Percentiles rank a stretch among this genome's conserved stretches.
Evolutionary conservation across 179 eudicot genomes (phyloP).

Genomic region (Spergularia azorica): DNA sequence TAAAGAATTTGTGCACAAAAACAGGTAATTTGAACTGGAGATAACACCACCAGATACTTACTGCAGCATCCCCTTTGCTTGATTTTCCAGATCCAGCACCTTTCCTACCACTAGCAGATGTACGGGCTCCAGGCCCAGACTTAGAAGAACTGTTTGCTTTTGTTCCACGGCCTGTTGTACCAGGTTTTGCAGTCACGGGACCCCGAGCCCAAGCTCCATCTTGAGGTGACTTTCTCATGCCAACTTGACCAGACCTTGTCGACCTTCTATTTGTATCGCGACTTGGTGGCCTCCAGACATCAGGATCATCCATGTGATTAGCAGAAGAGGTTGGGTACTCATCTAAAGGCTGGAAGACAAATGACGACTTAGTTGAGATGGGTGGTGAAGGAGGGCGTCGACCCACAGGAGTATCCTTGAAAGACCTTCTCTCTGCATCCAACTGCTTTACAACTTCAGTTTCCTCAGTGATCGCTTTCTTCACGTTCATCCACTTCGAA

Average conservation of each 20-base stretch:
- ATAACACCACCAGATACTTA: conserved; percentile 33
- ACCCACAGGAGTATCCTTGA: conserved; percentile 81
- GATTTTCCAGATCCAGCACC: conserved; percentile 63
- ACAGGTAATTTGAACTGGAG: not conserved
- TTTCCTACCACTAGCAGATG: conserved; percentile 77
- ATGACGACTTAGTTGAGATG: conserved; percentile 80
- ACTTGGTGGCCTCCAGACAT: conserved; percentile 99
- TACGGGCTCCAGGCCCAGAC: conserved; percentile 67
- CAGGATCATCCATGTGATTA: conserved; percentile 88
- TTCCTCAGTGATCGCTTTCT: conserved; percentile 89
- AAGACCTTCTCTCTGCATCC: conserved; percentile 89
- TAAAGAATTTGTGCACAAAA: not conserved
- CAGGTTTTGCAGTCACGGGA: conserved; percentile 47
- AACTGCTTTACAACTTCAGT: conserved; percentile 93
- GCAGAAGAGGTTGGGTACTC: conserved; percentile 94
- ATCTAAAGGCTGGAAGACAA: conserved; percentile 92
- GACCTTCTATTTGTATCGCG: conserved; percentile 76
- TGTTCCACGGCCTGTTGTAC: conserved; percentile 71
- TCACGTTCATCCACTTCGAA: conserved; percentile 93
- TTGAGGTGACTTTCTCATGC: conserved; percentile 75
- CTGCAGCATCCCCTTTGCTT: conserved; percentile 70
- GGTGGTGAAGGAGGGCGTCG: conserved; percentile 94
- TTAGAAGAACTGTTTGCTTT: conserved; percentile 64
- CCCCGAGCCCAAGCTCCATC: conserved; percentile 94
- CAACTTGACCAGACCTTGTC: conserved; percentile 70